Evolutionary conservation across 2,329 filamentous ascomycete species (phyloP).

Genomic region (Epichloe festucae): DNA sequence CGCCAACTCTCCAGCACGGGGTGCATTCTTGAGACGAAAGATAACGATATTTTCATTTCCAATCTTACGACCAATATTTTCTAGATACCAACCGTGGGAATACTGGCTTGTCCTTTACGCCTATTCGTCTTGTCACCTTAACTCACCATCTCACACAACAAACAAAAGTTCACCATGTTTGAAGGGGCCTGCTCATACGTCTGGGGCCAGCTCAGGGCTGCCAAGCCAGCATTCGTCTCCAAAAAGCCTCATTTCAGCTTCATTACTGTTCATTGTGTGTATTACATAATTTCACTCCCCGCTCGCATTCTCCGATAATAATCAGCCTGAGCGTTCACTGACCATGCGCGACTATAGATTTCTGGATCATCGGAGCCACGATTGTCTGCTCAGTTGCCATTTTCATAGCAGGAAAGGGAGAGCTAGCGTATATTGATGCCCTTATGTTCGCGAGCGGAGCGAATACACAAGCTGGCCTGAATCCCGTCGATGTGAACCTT

Average conservation of each 20-base stretch:
- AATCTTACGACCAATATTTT: too few relatives aligned
- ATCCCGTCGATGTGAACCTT: constrained; percentile 58
- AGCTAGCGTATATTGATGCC: constrained; percentile 70
- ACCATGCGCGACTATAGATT: constrained; percentile 36
- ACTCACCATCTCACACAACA: neutral
- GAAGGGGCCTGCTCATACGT: constrained; percentile 19
- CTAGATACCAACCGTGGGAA: neutral
- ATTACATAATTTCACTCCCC: neutral
- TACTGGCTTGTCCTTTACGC: neutral
- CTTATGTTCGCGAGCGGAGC: constrained; percentile 78
- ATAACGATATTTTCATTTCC: neutral
- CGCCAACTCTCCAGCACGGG: neutral
- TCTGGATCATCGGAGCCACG: constrained; percentile 64
- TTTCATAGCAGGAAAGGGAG: constrained; percentile 44
- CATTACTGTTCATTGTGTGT: constrained; percentile 65
- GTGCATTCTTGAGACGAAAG: neutral
- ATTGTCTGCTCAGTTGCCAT: constrained; percentile 68
- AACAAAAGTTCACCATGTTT: constrained; percentile 17
- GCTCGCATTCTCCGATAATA: neutral
- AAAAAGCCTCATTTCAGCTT: constrained; percentile 66
- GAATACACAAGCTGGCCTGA: constrained; percentile 86
- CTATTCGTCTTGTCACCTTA: too few relatives aligned
- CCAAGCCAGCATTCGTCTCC: constrained; percentile 44
- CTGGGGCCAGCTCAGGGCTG: constrained; percentile 31
- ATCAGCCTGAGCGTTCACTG: neutral